A percentile compares a stretch with the other conserved stretches of the same genome.
Evolutionary conservation across 345 rosid genomes (phyloP).

Genomic region (Hibiscus trionum): DNA sequence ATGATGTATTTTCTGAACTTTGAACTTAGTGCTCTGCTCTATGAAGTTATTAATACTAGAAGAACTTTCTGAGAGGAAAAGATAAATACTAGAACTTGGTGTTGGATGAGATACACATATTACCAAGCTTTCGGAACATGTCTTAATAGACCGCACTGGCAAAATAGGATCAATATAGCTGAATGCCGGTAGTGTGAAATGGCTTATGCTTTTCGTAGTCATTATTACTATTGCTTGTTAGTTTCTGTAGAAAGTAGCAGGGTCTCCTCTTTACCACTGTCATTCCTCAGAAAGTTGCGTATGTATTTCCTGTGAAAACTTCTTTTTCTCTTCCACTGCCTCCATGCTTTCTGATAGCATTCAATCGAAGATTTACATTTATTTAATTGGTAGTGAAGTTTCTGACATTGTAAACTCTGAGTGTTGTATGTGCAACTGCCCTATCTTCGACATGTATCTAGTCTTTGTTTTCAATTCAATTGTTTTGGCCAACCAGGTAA

Average conservation of each 20-base stretch:
- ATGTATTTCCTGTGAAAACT: background rate
- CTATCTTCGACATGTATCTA: background rate
- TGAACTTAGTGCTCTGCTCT: too few relatives aligned
- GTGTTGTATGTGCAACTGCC: background rate
- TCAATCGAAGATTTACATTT: too few relatives aligned
- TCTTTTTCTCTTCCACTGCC: background rate
- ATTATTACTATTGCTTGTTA: background rate
- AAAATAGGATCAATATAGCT: background rate
- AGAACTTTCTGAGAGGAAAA: too few relatives aligned
- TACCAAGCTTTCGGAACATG: too few relatives aligned
- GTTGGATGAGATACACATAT: too few relatives aligned
- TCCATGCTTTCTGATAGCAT: background rate
- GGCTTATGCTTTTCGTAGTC: background rate
- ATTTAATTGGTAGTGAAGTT: background rate
- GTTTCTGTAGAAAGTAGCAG: background rate
- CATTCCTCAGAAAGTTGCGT: background rate
- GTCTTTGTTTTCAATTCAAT: background rate
- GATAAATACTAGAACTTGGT: too few relatives aligned
- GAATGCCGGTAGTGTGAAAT: background rate
- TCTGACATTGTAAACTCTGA: background rate
- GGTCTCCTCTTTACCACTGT: background rate
- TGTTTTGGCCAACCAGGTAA: conserved; percentile 14
- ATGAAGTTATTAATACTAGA: too few relatives aligned
- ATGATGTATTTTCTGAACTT: too few relatives aligned
- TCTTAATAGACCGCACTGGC: too few relatives aligned